Evolutionary conservation across 805 yeast genomes (phyloP).

Genomic region (Dipodascus geniculatus): DNA sequence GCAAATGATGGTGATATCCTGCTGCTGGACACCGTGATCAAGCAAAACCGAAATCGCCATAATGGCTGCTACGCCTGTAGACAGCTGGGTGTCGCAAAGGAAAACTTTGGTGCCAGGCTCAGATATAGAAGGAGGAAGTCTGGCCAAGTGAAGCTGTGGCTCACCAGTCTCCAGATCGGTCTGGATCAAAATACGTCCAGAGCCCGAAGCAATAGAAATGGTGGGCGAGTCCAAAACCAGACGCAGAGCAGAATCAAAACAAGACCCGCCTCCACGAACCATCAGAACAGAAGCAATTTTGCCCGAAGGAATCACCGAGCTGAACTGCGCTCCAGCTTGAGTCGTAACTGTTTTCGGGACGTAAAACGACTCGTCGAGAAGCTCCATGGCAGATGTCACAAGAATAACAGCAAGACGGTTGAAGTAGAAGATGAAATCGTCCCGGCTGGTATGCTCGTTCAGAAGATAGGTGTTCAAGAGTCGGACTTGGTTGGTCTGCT

Average conservation of each 20-base stretch:
- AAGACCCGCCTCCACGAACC: constrained; percentile 88
- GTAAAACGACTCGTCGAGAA: constrained; percentile 23
- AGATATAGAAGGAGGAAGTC: constrained; percentile 39
- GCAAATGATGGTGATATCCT: constrained; percentile 54
- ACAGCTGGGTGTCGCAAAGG: constrained; percentile 75
- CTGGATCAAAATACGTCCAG: constrained; percentile 81
- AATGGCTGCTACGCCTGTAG: constrained; percentile 86
- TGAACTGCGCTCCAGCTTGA: constrained; percentile 26
- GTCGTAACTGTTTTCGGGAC: constrained; percentile 29
- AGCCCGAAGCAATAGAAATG: constrained; percentile 57
- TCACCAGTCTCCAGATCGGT: constrained; percentile 86
- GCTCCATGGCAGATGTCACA: constrained; percentile 57
- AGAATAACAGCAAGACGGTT: constrained; percentile 68
- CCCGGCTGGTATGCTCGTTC: constrained; percentile 41
- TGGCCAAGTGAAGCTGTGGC: constrained; percentile 80
- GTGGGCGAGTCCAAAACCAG: constrained; percentile 39
- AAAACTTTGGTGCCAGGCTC: constrained; percentile 34
- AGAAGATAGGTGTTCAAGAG: constrained; percentile 66
- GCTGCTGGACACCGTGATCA: constrained; percentile 60
- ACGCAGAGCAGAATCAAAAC: constrained; percentile 64
- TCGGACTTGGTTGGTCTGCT: constrained; percentile 48
- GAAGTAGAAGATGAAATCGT: constrained; percentile 78
- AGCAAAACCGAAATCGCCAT: constrained; percentile 85
- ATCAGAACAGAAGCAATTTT: constrained; percentile 65
- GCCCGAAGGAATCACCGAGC: constrained; percentile 23